Conservation (phyloP, 768 basidiomycete species). For the Agrocybe pediades region DNA sequence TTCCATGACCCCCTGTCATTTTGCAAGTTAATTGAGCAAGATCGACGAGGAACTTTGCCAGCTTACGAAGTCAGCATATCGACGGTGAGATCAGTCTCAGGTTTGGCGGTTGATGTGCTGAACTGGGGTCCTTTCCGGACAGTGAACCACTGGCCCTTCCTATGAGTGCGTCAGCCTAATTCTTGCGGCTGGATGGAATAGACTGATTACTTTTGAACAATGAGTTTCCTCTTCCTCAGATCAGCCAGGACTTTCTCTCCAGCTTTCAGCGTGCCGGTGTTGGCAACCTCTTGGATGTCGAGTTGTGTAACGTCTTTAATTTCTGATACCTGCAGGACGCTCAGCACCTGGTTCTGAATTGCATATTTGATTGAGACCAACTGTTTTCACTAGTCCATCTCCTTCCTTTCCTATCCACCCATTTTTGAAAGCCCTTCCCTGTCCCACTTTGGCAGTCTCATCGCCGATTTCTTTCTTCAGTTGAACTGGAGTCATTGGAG, state of each 20-base stretch:
- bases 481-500: slow-evolving; percentile 64
- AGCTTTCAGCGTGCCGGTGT: slow-evolving; percentile 67
- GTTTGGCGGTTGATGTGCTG: slow-evolving; percentile 88
- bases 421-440: slow-evolving; percentile 94
- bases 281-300: slow-evolving; percentile 72
- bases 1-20: slow-evolving; percentile 87
- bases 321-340: slow-evolving; percentile 47
- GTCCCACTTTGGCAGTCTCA: slow-evolving; percentile 90
- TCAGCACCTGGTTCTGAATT: slow-evolving; percentile 12
- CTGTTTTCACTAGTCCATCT: slow-evolving; percentile 81
- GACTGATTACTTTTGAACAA: slow-evolving; percentile 68
- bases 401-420: slow-evolving; percentile 96
- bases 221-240: slow-evolving; percentile 88
- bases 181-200: background rate
- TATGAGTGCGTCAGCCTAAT: slow-evolving; percentile 30
- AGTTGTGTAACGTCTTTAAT: slow-evolving; percentile 77
- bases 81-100: slow-evolving; percentile 93
- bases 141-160: slow-evolving; percentile 95
- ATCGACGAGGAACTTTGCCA: background rate
- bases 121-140: slow-evolving; percentile 85
- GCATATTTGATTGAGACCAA: slow-evolving; percentile 40
- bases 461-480: slow-evolving; percentile 81
- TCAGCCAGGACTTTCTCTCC: slow-evolving; percentile 88
- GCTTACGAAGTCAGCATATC: slow-evolving; percentile 93
- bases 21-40: slow-evolving; percentile 1